These are phyloP conservation scores for Babesia ovata DNA, from an alignment of 169 alveolate genomes.

Conservation along the genomic window DNA sequence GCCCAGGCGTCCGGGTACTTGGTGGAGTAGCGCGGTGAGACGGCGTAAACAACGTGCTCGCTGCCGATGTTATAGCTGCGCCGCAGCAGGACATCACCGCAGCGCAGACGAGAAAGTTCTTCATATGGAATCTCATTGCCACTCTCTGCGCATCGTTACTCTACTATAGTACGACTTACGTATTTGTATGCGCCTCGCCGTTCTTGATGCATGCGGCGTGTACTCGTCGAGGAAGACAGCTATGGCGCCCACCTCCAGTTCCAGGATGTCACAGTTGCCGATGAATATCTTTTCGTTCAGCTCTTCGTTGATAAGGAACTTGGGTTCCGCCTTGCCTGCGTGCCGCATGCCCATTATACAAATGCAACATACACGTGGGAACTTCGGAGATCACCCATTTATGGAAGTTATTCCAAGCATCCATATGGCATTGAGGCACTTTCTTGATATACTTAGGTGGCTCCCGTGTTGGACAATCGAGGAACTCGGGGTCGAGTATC, in stretches of 20 bases:
- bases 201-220: constrained; percentile 19
- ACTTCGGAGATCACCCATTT: neutral
- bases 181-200: constrained; percentile 29
- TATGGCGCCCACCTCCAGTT: constrained; percentile 55
- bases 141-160: constrained; percentile 27
- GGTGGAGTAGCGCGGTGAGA: constrained; percentile 42
- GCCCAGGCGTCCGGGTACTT: constrained; percentile 68
- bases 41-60: constrained; percentile 44
- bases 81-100: constrained; percentile 45
- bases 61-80: constrained; percentile 60
- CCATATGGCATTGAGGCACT: constrained; percentile 25
- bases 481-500: constrained; percentile 1
- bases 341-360: neutral
- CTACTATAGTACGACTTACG: constrained; percentile 14
- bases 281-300: constrained; percentile 48
- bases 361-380: constrained; percentile 16
- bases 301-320: constrained; percentile 38
- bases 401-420: constrained; percentile 22
- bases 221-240: constrained; percentile 60
- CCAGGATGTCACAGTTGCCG: constrained; percentile 46
- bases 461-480: neutral
- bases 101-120: constrained; percentile 32
- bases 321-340: constrained; percentile 49
- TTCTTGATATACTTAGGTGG: neutral
- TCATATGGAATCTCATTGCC: constrained; percentile 33